Evolutionary conservation across 805 yeast species (phyloP).

Genomic region (Candida quercuum): DNA sequence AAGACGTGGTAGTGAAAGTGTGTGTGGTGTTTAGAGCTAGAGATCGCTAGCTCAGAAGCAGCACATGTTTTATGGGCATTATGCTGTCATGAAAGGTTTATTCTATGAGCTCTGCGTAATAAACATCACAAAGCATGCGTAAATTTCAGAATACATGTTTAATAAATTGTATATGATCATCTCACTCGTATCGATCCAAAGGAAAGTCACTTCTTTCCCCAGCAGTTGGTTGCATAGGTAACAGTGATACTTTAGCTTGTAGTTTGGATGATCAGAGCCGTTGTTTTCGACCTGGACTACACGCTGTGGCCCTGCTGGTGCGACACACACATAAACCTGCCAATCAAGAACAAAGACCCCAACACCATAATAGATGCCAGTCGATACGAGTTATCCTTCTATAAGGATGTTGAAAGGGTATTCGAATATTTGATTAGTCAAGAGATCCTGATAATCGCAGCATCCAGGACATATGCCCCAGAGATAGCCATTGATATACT

Average conservation of each 20-base stretch:
- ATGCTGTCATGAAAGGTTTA: no score
- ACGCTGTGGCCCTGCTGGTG: conserved; percentile 58
- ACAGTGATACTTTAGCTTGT: neutral
- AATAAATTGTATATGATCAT: no score
- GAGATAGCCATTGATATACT: conserved; percentile 65
- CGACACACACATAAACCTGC: neutral
- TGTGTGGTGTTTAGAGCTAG: no score
- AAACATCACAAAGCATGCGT: no score
- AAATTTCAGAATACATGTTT: no score
- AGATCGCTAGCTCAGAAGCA: no score
- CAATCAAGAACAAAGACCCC: neutral
- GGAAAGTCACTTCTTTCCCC: no score
- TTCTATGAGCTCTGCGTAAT: no score
- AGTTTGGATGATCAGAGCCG: conserved; percentile 29
- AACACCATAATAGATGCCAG: conserved; percentile 8
- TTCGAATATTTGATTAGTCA: conserved; percentile 44
- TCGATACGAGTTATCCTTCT: conserved; percentile 54
- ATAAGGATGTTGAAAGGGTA: conserved; percentile 63
- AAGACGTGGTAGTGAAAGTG: no score
- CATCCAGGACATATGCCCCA: conserved; percentile 78
- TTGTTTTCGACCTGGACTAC: conserved; percentile 72
- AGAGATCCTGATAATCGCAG: conserved; percentile 53
- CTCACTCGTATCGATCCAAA: no score
- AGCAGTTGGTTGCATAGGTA: no score
- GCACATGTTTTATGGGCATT: no score